A percentile compares a stretch with the other conserved stretches of the same genome.
Conservation (phyloP, 225 moss, liverwort and hornwort species). For the Polytrichum commune region DNA sequence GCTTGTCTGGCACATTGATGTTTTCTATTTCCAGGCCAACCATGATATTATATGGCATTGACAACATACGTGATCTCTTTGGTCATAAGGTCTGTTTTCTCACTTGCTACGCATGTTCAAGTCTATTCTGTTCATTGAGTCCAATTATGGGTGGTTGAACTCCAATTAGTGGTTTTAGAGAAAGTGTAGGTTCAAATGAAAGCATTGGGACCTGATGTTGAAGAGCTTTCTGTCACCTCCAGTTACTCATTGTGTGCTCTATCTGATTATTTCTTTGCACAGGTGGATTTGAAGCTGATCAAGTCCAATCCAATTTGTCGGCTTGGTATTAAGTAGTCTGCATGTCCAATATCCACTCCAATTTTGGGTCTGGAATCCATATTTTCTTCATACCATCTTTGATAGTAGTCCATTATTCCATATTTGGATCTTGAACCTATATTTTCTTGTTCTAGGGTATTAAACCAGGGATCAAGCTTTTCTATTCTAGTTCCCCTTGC, state of each 20-base stretch:
- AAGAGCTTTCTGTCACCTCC: background rate
- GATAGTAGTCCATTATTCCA: too few species aligned
- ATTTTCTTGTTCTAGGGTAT: too few species aligned
- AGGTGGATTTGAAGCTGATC: slow-evolving; percentile 73
- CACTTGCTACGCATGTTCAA: background rate
- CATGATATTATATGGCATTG: slow-evolving; percentile 90
- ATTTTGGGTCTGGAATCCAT: too few species aligned
- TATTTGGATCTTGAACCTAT: too few species aligned
- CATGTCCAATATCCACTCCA: too few species aligned
- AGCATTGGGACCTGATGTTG: background rate
- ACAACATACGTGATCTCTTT: slow-evolving; percentile 95
- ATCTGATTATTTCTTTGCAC: slow-evolving; percentile 4
- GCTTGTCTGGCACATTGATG: background rate
- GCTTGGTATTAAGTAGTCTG: slow-evolving; percentile 39
- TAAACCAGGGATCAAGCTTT: too few species aligned
- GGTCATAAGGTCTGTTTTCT: slow-evolving; percentile 72
- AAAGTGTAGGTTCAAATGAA: background rate
- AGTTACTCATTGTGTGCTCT: background rate
- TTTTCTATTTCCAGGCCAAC: slow-evolving; percentile 64
- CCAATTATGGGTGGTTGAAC: background rate
- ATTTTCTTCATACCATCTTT: too few species aligned
- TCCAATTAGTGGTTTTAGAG: background rate
- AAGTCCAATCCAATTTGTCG: slow-evolving; percentile 74
- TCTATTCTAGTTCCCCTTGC: too few species aligned
- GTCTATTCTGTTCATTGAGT: background rate